Evolutionary conservation across 78 protist genomes (phyloP), one percentile per base, ranked within the genome.

Genomic region (Emiliania huxleyi): DNA sequence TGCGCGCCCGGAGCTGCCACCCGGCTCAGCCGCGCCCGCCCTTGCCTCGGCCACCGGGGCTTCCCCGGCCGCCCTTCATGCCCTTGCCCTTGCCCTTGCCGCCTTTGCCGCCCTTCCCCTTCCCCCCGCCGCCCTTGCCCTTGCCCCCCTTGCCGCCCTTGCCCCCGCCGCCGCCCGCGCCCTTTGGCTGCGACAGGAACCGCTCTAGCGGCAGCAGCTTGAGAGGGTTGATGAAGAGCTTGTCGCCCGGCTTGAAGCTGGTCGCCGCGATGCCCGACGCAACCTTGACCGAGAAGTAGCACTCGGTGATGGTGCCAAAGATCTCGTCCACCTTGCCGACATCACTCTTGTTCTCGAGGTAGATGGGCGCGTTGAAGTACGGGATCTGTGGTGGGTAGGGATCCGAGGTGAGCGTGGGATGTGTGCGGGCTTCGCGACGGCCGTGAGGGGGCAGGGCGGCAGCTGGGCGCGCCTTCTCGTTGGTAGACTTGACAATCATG

Each of bases 241-340:
- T 92, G n/a, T 43, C 46, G 33, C 83, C 93, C 19, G 89, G 40
- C 92, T 93, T 95, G 94, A 92, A 95, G 8, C 93, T 81, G 2
- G 92, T 38, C 6, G 96, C 96, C 38, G 29, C 75, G 37, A 95
- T 84, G 43, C 96, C 96, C 3, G 43, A 87, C 0, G 90, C 23
- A 0, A 92, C 33, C 91, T 95, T 95, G 26, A 95, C 79, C n/a
- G 90, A 48, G 83, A 92, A 95, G 71, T 56, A 29, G 38, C 81
- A 91, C 35, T 95, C 94, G 71, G 73, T 44, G 44, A 95, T 93
- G 26, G 94, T 88, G 12, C 96, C 96, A 49, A 95, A 43, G 45
- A 95, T 55, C 91, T 95, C 96, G 1, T 93, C 96, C 35, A 95
- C 93, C 95, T 95, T 95, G 69, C 96, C 96, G 33, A 95, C 81